A percentile compares a stretch with the other conserved stretches of the same genome.
Conservation (phyloP, 140 eudicot species). For the Stevia rebaudiana region DNA sequence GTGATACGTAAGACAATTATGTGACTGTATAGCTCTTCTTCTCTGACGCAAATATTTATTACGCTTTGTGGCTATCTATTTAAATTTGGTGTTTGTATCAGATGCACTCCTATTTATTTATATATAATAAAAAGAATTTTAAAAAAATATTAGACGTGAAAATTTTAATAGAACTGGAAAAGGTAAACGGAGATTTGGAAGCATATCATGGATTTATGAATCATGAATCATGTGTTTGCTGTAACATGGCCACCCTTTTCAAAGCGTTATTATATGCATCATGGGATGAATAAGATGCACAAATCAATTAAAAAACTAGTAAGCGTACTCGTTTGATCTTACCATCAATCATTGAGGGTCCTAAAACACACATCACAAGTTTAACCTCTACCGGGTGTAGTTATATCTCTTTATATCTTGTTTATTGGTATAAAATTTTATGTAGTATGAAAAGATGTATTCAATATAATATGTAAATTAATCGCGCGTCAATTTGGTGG, state of each 20-base stretch:
- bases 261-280: conserved; percentile 17
- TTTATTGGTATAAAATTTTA: background rate
- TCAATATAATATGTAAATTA: background rate
- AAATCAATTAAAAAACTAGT: conserved; percentile 18
- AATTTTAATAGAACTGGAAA: background rate
- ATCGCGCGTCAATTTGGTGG: background rate
- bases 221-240: conserved; percentile 15
- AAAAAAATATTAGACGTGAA: background rate
- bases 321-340: conserved; percentile 5
- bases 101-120: too few relatives aligned
- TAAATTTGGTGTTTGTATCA: background rate
- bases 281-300: conserved; percentile 27
- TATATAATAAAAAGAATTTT: background rate
- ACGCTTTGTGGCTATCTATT: background rate
- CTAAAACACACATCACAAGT: background rate
- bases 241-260: conserved; percentile 25
- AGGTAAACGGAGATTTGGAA: conserved; percentile 4
- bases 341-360: conserved; percentile 21
- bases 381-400: background rate
- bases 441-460: background rate
- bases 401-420: background rate
- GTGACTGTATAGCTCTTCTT: background rate
- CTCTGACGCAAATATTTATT: too few relatives aligned
- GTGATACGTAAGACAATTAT: too few relatives aligned
- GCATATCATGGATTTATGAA: conserved; percentile 10